Conservation (phyloP, 1,139 yeast genomes). For the Protomyces pachydermus region DNA sequence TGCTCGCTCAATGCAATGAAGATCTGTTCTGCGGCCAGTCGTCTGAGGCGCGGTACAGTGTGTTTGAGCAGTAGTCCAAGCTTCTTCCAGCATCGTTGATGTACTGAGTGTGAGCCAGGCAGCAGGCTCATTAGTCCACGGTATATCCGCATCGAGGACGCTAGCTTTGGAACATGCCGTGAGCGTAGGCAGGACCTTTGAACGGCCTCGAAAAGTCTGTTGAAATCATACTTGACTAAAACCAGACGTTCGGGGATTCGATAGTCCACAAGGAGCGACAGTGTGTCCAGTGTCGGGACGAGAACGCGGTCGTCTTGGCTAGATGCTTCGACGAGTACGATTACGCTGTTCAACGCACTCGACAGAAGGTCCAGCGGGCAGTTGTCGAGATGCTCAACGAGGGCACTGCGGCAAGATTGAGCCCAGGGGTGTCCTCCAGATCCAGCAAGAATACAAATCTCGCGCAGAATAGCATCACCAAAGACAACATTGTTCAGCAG, state of each 20-base stretch:
- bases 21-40: conserved; percentile 11
- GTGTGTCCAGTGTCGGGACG: conserved; percentile 7
- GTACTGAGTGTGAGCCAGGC: background rate
- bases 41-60: conserved; percentile 7
- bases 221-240: background rate
- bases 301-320: conserved; percentile 9
- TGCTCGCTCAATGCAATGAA: background rate
- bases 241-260: background rate
- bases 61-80: conserved; percentile 4
- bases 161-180: conserved; percentile 18
- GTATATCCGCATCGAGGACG: conserved; percentile 1
- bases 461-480: background rate
- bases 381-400: background rate
- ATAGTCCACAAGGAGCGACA: background rate
- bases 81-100: conserved; percentile 14
- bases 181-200: conserved; percentile 2
- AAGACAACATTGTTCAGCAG: background rate
- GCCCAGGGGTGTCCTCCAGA: conserved; percentile 10
- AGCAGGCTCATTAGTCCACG: background rate
- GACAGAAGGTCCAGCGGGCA: background rate
- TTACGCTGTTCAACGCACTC: background rate
- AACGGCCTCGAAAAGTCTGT: background rate
- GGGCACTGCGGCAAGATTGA: background rate
- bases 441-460: conserved; percentile 5
- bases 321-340: background rate